Conservation (phyloP, 192 early-diverging fungal species). For the Rhizophagus clarus region DNA sequence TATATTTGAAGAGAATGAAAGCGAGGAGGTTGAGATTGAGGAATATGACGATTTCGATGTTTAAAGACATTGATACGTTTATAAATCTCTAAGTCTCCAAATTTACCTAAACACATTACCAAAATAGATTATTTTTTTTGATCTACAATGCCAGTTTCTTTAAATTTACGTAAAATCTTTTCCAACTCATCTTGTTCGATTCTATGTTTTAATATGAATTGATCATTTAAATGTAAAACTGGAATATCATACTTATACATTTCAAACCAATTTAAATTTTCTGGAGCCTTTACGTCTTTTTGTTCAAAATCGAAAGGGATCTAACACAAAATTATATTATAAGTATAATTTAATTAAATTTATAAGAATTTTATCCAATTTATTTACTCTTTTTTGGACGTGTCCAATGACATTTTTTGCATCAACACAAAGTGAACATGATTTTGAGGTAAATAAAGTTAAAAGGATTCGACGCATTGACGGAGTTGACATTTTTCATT, state of each 20-base stretch:
- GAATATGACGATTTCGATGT: constrained; percentile 1
- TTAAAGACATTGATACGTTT: neutral
- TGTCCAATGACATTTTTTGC: neutral
- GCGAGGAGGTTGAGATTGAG: constrained; percentile 10
- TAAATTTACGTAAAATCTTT: constrained; percentile 35
- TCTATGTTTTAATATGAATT: constrained; percentile 44
- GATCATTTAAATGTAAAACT: constrained; percentile 44
- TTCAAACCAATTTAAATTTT: constrained; percentile 24
- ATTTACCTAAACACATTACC: too few relatives aligned
- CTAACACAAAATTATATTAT: neutral
- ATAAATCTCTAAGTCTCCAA: too few relatives aligned
- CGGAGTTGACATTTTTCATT: neutral
- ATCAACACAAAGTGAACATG: constrained; percentile 5
- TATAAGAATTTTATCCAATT: neutral
- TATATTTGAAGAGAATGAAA: constrained; percentile 24
- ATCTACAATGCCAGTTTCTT: constrained; percentile 30
- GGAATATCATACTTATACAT: constrained; percentile 50
- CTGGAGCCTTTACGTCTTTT: constrained; percentile 20
- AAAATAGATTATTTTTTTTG: too few relatives aligned
- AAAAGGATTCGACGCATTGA: neutral
- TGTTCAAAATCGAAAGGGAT: constrained; percentile 22
- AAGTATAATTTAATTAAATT: neutral
- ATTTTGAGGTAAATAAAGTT: constrained; percentile 14
- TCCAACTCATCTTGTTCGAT: constrained; percentile 39
- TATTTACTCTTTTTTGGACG: neutral